A percentile compares a stretch with the other conserved stretches of the same genome.
Evolutionary conservation across 2,329 filamentous ascomycete genomes (phyloP).

Genomic region (Emergomyces orientalis): DNA sequence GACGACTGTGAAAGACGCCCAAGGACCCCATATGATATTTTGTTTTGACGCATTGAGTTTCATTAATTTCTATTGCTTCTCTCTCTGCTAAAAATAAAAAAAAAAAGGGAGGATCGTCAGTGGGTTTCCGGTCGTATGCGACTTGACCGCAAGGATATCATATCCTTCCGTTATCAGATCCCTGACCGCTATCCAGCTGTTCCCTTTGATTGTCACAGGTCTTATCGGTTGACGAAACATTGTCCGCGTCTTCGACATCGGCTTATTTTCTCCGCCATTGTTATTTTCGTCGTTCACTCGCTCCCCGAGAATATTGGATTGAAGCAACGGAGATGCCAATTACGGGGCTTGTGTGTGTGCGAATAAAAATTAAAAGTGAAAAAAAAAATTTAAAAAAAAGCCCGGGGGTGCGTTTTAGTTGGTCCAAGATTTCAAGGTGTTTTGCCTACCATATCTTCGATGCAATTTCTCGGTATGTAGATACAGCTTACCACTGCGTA

Average conservation of each 20-base stretch:
- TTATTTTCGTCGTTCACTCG: neutral
- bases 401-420: too few relatives aligned
- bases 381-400: too few relatives aligned
- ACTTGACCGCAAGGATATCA: conserved; percentile 23
- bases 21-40: conserved; percentile 26
- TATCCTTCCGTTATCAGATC: conserved; percentile 24
- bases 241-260: too few relatives aligned
- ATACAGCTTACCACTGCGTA: neutral
- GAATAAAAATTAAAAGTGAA: too few relatives aligned
- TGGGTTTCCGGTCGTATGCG: conserved; percentile 30
- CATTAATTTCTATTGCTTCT: neutral
- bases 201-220: too few relatives aligned
- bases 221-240: too few relatives aligned
- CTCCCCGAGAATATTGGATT: neutral
- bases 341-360: neutral
- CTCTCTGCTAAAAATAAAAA: too few relatives aligned
- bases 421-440: too few relatives aligned
- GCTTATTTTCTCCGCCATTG: too few relatives aligned
- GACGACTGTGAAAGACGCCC: conserved; percentile 27
- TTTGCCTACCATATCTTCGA: neutral
- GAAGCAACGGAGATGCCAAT: neutral
- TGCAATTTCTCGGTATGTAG: neutral
- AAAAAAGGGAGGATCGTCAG: too few relatives aligned
- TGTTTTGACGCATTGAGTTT: neutral
- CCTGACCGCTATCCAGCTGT: conserved; percentile 17